These are phyloP conservation scores for Boletus hoseneyae DNA, from an alignment of 1,284 basidiomycete genomes.

Conservation along the genomic window DNA sequence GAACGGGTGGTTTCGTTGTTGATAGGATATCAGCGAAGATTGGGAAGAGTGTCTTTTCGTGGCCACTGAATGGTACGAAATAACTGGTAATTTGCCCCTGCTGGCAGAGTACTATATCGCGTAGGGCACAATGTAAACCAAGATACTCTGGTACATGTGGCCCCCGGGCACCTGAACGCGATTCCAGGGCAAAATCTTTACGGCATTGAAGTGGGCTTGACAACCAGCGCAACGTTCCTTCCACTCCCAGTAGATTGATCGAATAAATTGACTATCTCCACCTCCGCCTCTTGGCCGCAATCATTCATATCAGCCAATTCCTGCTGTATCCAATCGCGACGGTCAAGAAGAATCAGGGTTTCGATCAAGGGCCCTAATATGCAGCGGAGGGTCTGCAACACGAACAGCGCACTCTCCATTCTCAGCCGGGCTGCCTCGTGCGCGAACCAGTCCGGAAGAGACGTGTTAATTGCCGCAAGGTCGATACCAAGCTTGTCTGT, in stretches of 20 bases:
- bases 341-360: conserved; percentile 46
- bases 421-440: conserved; percentile 21
- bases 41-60: conserved; percentile 57
- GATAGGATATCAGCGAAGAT: conserved; percentile 58
- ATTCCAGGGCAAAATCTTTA: conserved; percentile 4
- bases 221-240: conserved; percentile 57
- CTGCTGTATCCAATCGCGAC: conserved; percentile 43
- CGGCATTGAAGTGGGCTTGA: conserved; percentile 31
- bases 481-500: conserved; percentile 38
- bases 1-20: conserved; percentile 49
- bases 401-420: conserved; percentile 39
- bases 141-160: conserved; percentile 2
- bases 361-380: conserved; percentile 51
- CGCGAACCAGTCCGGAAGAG: conserved; percentile 26
- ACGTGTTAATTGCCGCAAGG: conserved; percentile 22
- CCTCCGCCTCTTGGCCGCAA: conserved; percentile 30
- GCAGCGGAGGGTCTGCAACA: conserved; percentile 49
- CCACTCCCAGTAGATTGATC: conserved; percentile 64
- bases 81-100: conserved; percentile 17
- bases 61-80: conserved; percentile 37
- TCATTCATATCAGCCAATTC: conserved; percentile 32
- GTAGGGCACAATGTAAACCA: not conserved
- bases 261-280: conserved; percentile 60
- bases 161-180: conserved; percentile 5
- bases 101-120: conserved; percentile 3